Evolutionary conservation across 2,329 filamentous ascomycete genomes (phyloP), one percentile per base, ranked within the genome.

Genomic region (Aschersonia sp.): DNA sequence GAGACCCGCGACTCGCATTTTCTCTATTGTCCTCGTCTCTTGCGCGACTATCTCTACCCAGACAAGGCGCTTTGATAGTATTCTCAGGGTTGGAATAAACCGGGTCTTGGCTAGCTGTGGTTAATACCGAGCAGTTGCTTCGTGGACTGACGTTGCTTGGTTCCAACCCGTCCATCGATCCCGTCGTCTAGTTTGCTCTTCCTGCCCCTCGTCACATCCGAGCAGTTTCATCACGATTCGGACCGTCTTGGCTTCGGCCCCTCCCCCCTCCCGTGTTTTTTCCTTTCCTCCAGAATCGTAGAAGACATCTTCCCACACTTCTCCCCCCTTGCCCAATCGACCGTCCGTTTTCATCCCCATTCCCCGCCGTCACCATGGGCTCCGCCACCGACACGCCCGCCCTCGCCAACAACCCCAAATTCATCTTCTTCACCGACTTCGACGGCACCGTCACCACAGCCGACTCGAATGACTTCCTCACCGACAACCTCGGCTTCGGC

Each of bases 361-460:
- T 20, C 40, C 30, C 38, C 31, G n/a, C 30, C 31, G n/a, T 20
- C n/a, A 50, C 47, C 40, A 73, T 74, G 70, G 68, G 67, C 47
- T 69, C 69, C 48, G 52, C 61, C 30, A 51, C 58, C 49, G 63
- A 69, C 45, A 74, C 78, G 30, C 77, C 78, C 48, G 78, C 78
- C 43, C 68, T 82, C 63, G 71, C 71, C 58, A 80, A 73, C 50
- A 80, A 84, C 63, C 89, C 89, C 46, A 85, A 88, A 68, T 85
- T 87, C 72, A 89, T 98, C 72, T 96, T 98, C 77, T 97, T 97
- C 73, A 95, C 89, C 56, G 92, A 98, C 70, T 97, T 97, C 63
- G 92, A 98, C 67, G 92, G 92, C 59, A 97, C 89, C 47, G 91
- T 96, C 63, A 96, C 91, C 45, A 75, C 73, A 48, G 71, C 76